A percentile compares a stretch with the other conserved stretches of the same genome.
Evolutionary conservation across 306 rosid species (phyloP).

Genomic region (Senna tora): DNA sequence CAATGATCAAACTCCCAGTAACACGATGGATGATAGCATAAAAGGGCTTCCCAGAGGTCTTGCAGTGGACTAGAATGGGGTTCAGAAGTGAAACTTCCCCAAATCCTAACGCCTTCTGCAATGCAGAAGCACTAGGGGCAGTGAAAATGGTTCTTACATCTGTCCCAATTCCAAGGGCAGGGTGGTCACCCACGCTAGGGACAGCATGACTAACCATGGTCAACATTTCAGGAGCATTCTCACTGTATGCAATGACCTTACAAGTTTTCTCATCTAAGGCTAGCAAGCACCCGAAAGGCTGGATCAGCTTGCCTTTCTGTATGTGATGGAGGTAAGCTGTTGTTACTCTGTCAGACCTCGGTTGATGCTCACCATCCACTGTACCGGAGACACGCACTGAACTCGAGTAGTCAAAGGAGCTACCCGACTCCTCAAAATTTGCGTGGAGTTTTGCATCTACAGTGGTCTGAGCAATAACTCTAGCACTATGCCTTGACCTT

Average conservation of each 20-base stretch:
- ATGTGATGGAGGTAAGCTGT: conserved; percentile 75
- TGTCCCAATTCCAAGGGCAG: conserved; percentile 72
- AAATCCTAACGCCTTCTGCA: conserved; percentile 72
- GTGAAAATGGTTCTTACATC: conserved; percentile 65
- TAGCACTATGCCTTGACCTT: conserved; percentile 61
- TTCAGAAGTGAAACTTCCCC: conserved; percentile 76
- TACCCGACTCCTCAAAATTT: conserved; percentile 67
- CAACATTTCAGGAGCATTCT: conserved; percentile 77
- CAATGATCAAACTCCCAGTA: conserved; percentile 68
- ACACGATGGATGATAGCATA: conserved; percentile 72
- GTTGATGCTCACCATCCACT: conserved; percentile 45
- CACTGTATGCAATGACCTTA: conserved; percentile 74
- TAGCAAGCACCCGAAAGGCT: conserved; percentile 73
- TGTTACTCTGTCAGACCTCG: conserved; percentile 66
- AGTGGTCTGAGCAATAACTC: conserved; percentile 72
- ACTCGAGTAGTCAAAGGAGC: conserved; percentile 70
- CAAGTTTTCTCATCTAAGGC: conserved; percentile 75
- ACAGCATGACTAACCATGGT: conserved; percentile 78
- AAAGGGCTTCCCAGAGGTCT: conserved; percentile 76
- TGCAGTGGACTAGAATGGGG: conserved; percentile 77
- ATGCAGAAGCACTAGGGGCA: conserved; percentile 70
- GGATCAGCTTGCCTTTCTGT: conserved; percentile 76
- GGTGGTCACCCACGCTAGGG: conserved; percentile 76
- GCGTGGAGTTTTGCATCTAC: conserved; percentile 79
- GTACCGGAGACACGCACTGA: conserved; percentile 55